These are phyloP conservation scores for Cyphellophora europaea DNA, from an alignment of 2,329 filamentous ascomycete genomes.

Conservation along the genomic window DNA sequence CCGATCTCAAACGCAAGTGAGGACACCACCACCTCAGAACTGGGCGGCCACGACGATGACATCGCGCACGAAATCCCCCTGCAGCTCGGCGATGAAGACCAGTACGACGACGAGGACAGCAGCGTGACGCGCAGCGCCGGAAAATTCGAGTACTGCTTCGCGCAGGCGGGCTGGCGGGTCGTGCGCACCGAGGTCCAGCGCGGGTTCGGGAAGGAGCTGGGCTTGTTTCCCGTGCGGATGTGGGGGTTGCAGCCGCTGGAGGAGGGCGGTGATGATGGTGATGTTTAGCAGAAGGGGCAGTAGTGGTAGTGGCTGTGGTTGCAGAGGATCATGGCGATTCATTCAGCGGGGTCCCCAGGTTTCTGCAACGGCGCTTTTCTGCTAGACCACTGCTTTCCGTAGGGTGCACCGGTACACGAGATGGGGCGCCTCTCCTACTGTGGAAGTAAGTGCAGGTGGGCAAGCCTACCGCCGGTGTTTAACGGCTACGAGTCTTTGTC, in stretches of 20 bases:
- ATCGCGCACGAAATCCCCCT: no score
- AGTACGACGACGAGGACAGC: constrained; percentile 67
- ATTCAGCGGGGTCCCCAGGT: no score
- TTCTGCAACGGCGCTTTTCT: no score
- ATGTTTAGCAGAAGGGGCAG: background rate
- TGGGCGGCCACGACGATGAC: background rate
- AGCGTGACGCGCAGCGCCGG: constrained; percentile 67
- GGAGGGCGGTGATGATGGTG: background rate
- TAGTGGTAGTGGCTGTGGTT: no score
- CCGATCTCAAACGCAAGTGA: background rate
- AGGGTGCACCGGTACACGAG: no score
- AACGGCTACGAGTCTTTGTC: no score
- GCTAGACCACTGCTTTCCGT: no score
- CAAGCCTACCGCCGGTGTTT: no score
- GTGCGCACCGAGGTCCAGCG: constrained; percentile 62
- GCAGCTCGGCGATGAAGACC: constrained; percentile 42
- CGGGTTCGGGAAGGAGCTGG: constrained; percentile 54
- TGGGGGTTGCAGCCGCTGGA: constrained; percentile 60
- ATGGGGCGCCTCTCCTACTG: no score
- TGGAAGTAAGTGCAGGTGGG: no score
- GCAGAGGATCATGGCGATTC: no score
- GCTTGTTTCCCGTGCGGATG: constrained; percentile 63
- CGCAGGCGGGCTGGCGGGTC: constrained; percentile 58
- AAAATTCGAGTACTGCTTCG: constrained; percentile 63
- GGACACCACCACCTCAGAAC: background rate